Conservation (phyloP, 2,329 filamentous ascomycete species). For the Fonsecaea erecta region DNA sequence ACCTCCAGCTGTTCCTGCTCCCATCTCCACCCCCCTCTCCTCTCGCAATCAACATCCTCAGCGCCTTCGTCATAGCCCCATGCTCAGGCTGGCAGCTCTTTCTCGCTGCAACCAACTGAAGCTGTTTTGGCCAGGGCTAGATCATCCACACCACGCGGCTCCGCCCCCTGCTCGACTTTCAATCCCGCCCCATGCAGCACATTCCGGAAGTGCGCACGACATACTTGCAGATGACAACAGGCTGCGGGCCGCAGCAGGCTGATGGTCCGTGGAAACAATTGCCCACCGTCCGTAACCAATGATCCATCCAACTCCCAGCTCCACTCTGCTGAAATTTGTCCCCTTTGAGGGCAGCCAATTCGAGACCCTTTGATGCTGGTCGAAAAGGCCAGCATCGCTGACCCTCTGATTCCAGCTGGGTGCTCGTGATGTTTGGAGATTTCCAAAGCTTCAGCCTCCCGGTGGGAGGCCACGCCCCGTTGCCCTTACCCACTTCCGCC, state of each 20-base stretch:
- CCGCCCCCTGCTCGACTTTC: constrained; percentile 25
- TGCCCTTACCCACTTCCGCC: neutral
- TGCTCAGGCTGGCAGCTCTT: constrained; percentile 1
- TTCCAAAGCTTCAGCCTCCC: constrained; percentile 11
- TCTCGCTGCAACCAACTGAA: constrained; percentile 8
- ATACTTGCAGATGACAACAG: constrained; percentile 32
- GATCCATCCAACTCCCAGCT: neutral
- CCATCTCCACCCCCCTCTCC: neutral
- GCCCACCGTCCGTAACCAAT: neutral
- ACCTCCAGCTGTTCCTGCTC: neutral
- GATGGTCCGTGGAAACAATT: constrained; percentile 15
- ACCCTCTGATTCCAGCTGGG: neutral
- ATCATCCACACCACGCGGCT: constrained; percentile 20
- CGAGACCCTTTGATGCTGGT: constrained; percentile 8
- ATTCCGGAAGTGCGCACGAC: constrained; percentile 29
- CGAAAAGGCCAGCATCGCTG: constrained; percentile 10
- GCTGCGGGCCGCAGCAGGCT: constrained; percentile 26
- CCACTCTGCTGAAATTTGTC: constrained; percentile 12
- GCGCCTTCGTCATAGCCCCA: neutral
- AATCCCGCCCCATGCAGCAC: constrained; percentile 12
- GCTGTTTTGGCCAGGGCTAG: constrained; percentile 7
- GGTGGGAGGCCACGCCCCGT: neutral
- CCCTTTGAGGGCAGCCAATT: neutral
- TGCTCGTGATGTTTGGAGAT: constrained; percentile 15
- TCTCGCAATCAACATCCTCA: neutral